These are phyloP conservation scores for Trypanosoma scelopori DNA, from an alignment of 208 protist species.

Conservation along the genomic window DNA sequence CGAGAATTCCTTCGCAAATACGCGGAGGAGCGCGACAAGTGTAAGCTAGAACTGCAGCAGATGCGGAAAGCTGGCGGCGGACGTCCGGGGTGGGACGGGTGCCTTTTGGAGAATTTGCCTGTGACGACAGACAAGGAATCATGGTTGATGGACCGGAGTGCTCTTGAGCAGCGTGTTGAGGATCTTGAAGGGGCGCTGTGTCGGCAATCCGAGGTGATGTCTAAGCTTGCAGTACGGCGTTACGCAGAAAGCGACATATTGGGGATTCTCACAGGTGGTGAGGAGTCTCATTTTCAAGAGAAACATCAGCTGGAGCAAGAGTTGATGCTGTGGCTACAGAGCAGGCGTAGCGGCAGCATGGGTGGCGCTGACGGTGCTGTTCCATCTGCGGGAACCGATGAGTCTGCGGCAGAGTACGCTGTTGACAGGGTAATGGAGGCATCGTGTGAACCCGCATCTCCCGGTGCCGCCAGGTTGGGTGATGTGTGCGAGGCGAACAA, in stretches of 20 bases:
- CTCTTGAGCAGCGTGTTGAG: conserved; percentile 28
- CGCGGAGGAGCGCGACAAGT: conserved; percentile 30
- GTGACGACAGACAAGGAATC: conserved; percentile 13
- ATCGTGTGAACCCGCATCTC: not conserved
- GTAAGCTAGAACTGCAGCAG: conserved; percentile 6
- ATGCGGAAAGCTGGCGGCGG: not conserved
- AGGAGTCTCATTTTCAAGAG: conserved; percentile 1
- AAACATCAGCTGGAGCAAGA: conserved; percentile 6
- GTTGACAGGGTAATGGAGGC: not conserved
- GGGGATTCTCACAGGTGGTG: not conserved
- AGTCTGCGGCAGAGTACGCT: not conserved
- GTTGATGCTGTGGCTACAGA: not conserved
- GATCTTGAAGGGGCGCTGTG: conserved; percentile 22
- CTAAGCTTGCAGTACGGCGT: not conserved
- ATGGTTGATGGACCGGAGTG: conserved; percentile 23
- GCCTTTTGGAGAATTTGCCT: conserved; percentile 1
- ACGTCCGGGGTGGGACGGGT: not conserved
- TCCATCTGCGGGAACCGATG: not conserved
- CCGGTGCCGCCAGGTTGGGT: not conserved
- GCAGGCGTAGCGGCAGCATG: not conserved
- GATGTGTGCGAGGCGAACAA: not conserved
- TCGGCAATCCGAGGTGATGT: conserved; percentile 27
- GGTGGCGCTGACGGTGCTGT: not conserved
- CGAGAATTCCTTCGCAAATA: conserved; percentile 35
- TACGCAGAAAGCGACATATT: not conserved